Evolutionary conservation across 306 rosid species (phyloP), one percentile per base, ranked within the genome.

Genomic region (Mimosa bimucronata): DNA sequence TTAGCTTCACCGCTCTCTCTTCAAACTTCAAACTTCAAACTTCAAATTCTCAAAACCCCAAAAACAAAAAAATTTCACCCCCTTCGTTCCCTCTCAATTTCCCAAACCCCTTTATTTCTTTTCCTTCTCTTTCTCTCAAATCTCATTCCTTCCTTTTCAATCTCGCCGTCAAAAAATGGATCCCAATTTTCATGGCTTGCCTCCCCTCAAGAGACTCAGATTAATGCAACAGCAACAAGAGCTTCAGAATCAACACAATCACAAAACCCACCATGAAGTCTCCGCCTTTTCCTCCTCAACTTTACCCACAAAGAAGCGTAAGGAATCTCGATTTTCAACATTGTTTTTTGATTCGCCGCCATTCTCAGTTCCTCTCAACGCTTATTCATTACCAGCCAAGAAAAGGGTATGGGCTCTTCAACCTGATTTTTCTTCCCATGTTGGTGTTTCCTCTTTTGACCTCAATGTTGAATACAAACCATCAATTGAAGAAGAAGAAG

Each of bases 251-350:
- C 78, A 74, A 18, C 52, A 82, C 25, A 71, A 77, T 3, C 74
- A 67, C 19, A 46, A 65, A 21, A 16, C 73, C 5, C 45, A 25
- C 0, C 48, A 66, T 38, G 46, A 19, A 2, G 67, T 30, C 37
- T 50, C 73, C 4, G n/a, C 15, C 2, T 72, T 3, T 0, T 9
- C 70, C 30, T 52, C 57, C 0, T 79, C 77, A 2, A 66, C 71
- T 40, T 90, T 95, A 46, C 98, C 94, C 0, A 81, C 92, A 1
- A 94, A 94, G 84, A 95, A 95, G 74, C 89, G 97, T 44, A 91
- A 84, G 76, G 94, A 88, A 19, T 66, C 94, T 0, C 83, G 92
- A 29, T 83, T 81, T 69, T 64, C 85, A 3, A 37, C 67, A 0
- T 4, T 73, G 48, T 74, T 74, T 41, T 66, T 73, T 19, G 52